Base-by-base conservation (phyloP, 495 filamentous ascomycete genomes). In the Aspergillus affinis region DNA sequence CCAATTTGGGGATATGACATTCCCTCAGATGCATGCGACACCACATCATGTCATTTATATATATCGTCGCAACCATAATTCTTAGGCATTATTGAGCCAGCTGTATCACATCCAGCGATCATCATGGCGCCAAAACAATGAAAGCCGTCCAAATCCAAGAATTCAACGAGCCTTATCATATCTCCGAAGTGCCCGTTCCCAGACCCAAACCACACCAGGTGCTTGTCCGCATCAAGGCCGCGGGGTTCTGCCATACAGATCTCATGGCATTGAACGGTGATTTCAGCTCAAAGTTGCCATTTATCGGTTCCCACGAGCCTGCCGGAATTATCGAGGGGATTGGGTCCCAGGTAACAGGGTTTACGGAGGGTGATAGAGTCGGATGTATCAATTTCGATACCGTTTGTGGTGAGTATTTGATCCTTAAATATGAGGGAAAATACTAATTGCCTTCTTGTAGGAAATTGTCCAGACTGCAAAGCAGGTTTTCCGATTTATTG, bases 161-260 rank as follows among this genome's bases (percentile, higher is more conserved):
- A 27, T 64, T 52, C 51, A 64, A 64, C 47, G 47, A 59, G 13
- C 52, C 61, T 20, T 64, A 64, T 48, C 23, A 56, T 36, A 36
- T 64, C 48, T 60, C 57, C 18, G 53, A 60, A n/a, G 57, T 64
- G 19, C 57, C 51, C 4, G 30, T 57, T 27, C 61, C 61, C 47
- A 18, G 15, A 4, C 61, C 61, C 46, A 55, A 59, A 20, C 56
- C 61, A 6, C 56, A 63, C 26, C 61, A 63, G 21, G 61, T 63
- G 10, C 44, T 62, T 27, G 41, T 62, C 12, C 60, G 55, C 20
- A 58, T 84, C 48, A 82, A 77, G 49, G 83, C 82, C 18, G 84
- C 80, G 30, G 83, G 80, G 12, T 75, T 84, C 63, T 87, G 84
- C 74, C 84, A 87, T 69, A 86, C 85, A 8, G 85, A 86, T 67